Conservation (phyloP, 257 asterid genomes). For the Solanum pinnatisectum region DNA sequence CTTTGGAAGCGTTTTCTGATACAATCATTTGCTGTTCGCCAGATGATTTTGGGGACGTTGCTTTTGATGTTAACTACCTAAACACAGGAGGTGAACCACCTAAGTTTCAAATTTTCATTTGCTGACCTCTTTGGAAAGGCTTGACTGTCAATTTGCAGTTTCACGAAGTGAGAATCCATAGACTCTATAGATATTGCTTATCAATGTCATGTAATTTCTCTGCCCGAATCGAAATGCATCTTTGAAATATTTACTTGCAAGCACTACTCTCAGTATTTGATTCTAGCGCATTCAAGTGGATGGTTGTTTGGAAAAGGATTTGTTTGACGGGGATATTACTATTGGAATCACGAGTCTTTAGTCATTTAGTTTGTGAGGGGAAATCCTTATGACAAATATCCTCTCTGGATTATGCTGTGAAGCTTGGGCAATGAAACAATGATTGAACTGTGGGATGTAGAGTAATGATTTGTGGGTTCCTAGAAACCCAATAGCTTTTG, state of each 20-base stretch:
- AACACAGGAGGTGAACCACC: conserved; percentile 53
- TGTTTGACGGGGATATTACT: neutral
- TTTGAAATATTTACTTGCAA: neutral
- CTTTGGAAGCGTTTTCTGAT: neutral
- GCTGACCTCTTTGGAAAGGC: conserved; percentile 40
- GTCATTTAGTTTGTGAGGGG: neutral
- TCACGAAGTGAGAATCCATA: neutral
- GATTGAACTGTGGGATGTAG: neutral
- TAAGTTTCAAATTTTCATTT: conserved; percentile 53
- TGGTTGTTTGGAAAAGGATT: neutral
- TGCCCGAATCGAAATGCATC: neutral
- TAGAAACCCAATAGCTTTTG: neutral
- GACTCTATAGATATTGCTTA: neutral
- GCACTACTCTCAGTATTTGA: neutral
- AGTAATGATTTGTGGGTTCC: neutral
- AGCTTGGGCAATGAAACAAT: neutral
- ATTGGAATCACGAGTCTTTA: neutral
- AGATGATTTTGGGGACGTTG: conserved; percentile 86
- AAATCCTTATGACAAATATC: neutral
- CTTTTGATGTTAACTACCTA: conserved; percentile 78
- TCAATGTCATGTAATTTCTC: neutral
- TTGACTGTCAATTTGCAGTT: neutral
- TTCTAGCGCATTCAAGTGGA: neutral
- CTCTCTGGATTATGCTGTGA: neutral
- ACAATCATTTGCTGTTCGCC: conserved; percentile 1